These are phyloP conservation scores for Sutorius australiensis DNA, from an alignment of 768 basidiomycete species.

Conservation along the genomic window DNA sequence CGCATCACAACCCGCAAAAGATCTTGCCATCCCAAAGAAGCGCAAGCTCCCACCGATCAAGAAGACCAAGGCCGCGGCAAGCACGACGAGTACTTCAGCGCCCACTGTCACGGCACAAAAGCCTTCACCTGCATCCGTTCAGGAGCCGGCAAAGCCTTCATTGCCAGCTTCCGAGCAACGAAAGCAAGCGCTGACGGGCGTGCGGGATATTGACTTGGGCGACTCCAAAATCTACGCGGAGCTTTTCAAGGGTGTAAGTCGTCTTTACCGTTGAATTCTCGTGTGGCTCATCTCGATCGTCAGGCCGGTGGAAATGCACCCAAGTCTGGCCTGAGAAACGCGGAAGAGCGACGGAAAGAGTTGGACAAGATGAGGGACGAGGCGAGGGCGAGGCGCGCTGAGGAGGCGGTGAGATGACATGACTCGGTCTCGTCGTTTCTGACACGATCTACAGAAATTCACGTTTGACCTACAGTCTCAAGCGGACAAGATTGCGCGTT, in stretches of 20 bases:
- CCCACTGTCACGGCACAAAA: constrained; percentile 27
- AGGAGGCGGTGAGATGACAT: constrained; percentile 47
- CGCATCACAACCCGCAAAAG: constrained; percentile 27
- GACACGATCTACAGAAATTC: constrained; percentile 35
- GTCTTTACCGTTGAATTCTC: neutral
- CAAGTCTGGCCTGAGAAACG: constrained; percentile 44
- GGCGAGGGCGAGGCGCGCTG: constrained; percentile 50
- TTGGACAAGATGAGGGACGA: constrained; percentile 69
- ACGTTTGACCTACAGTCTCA: constrained; percentile 58
- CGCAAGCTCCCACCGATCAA: constrained; percentile 66
- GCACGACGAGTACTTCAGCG: constrained; percentile 21
- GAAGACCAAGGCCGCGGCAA: constrained; percentile 48
- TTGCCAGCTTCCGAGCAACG: constrained; percentile 26
- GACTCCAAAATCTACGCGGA: constrained; percentile 59
- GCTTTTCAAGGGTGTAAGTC: constrained; percentile 55
- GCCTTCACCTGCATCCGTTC: constrained; percentile 5
- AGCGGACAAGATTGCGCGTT: constrained; percentile 56
- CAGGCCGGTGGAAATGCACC: constrained; percentile 45
- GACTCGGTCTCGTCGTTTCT: neutral
- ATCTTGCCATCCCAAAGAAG: constrained; percentile 45
- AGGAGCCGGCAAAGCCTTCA: constrained; percentile 28
- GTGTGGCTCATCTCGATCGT: neutral
- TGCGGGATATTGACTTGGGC: constrained; percentile 60
- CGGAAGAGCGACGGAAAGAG: constrained; percentile 69
- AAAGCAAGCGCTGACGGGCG: constrained; percentile 44